phyloP scores from a whole-genome alignment of 2,329 filamentous ascomycete genomes.

The Ilyonectria mors-panacis region DNA sequence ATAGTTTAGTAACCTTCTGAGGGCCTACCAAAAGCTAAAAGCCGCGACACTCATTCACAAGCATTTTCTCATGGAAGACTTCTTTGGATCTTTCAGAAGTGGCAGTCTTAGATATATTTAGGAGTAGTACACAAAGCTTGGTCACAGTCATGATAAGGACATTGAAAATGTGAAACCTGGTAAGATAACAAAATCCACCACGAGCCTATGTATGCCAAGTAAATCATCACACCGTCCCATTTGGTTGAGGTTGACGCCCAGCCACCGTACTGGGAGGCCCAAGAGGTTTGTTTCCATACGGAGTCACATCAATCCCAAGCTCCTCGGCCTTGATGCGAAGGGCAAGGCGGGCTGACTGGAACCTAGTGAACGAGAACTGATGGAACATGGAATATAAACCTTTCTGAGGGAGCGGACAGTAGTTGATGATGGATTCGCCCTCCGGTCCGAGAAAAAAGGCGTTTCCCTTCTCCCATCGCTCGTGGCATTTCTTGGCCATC shows the following conservation, averaged over 20 bases:
- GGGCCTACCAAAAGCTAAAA: too few species aligned
- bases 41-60: too few species aligned
- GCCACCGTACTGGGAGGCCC: slow-evolving; percentile 10
- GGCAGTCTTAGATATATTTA: too few species aligned
- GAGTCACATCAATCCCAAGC: slow-evolving; percentile 49
- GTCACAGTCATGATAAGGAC: too few species aligned
- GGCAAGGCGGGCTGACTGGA: slow-evolving; percentile 44
- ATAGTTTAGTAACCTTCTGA: too few species aligned
- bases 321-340: slow-evolving; percentile 50
- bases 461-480: slow-evolving; percentile 23
- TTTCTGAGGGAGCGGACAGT: slow-evolving; percentile 20
- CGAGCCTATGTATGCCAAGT: neutral
- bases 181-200: too few species aligned
- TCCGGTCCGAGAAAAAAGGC: slow-evolving; percentile 18
- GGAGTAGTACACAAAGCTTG: too few species aligned
- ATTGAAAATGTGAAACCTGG: too few species aligned
- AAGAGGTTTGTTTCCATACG: slow-evolving; percentile 14
- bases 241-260: neutral
- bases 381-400: slow-evolving; percentile 21
- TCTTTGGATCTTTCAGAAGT: too few species aligned
- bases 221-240: neutral
- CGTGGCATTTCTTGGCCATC: slow-evolving; percentile 22
- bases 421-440: slow-evolving; percentile 23
- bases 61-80: too few species aligned
- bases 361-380: slow-evolving; percentile 19